Conservation (phyloP, 2,329 filamentous ascomycete species). For the Colletotrichum cordylinicola region DNA sequence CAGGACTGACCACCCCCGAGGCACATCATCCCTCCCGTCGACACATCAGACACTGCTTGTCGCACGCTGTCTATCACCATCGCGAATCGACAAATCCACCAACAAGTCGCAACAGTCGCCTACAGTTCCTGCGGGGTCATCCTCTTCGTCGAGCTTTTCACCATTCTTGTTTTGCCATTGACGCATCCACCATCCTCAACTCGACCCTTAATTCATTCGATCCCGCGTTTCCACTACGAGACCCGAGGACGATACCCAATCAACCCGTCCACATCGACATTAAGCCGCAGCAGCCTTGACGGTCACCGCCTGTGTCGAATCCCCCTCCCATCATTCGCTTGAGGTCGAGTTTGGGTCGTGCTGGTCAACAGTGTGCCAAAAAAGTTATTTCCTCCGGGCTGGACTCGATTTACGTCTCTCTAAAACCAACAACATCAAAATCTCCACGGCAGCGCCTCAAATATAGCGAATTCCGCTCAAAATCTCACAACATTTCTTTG, state of each 20-base stretch:
- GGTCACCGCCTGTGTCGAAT: slow-evolving; percentile 39
- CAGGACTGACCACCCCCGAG: slow-evolving; percentile 30
- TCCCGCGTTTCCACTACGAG: slow-evolving; percentile 34
- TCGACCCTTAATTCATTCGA: slow-evolving; percentile 46
- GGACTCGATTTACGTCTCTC: slow-evolving; percentile 45
- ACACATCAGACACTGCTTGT: slow-evolving; percentile 33
- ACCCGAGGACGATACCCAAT: not conserved
- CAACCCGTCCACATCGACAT: slow-evolving; percentile 28
- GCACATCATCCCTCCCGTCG: slow-evolving; percentile 27
- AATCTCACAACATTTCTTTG: not conserved
- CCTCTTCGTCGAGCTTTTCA: slow-evolving; percentile 23
- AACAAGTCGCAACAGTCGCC: slow-evolving; percentile 30
- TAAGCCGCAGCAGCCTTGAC: slow-evolving; percentile 42
- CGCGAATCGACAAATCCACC: slow-evolving; percentile 17
- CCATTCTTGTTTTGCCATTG: slow-evolving; percentile 28
- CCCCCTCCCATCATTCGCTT: slow-evolving; percentile 44
- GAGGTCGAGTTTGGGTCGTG: slow-evolving; percentile 48
- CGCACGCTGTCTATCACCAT: slow-evolving; percentile 28
- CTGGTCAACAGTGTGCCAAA: slow-evolving; percentile 26
- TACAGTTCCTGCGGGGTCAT: slow-evolving; percentile 32
- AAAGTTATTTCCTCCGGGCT: slow-evolving; percentile 41
- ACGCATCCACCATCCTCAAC: slow-evolving; percentile 41
- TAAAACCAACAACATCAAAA: slow-evolving; percentile 3
- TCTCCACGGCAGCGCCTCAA: slow-evolving; percentile 25
- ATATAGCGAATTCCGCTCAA: not conserved